Percentiles rank a stretch among this genome's conserved stretches.
Conservation (phyloP, 768 basidiomycete genomes). For the Phanerochaete sordida region DNA sequence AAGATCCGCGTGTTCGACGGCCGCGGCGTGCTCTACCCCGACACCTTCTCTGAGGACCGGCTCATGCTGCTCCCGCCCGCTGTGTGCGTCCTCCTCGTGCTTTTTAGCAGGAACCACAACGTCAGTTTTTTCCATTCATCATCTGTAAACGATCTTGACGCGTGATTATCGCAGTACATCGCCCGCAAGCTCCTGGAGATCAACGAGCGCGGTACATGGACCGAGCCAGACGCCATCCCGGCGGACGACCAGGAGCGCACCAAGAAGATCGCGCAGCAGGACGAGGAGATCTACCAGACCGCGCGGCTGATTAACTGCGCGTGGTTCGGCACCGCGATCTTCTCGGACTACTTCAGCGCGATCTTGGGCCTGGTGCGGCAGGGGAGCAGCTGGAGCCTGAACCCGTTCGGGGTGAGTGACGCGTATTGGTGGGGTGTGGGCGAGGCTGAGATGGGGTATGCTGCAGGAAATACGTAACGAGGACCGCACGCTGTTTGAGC, state of each 20-base stretch:
- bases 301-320: slow-evolving; percentile 74
- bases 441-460: background rate
- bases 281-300: slow-evolving; percentile 75
- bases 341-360: slow-evolving; percentile 78
- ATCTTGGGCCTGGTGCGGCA: slow-evolving; percentile 77
- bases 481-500: slow-evolving; percentile 67
- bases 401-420: slow-evolving; percentile 60
- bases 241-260: slow-evolving; percentile 20
- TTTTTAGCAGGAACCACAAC: slow-evolving; percentile 91
- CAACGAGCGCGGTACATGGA: slow-evolving; percentile 69
- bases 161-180: slow-evolving; percentile 61
- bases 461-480: slow-evolving; percentile 59
- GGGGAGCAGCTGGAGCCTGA: slow-evolving; percentile 74
- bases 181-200: slow-evolving; percentile 74
- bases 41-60: slow-evolving; percentile 77
- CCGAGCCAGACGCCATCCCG: slow-evolving; percentile 48
- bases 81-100: slow-evolving; percentile 67
- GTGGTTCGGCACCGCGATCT: slow-evolving; percentile 78
- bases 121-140: slow-evolving; percentile 36
- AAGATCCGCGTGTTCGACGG: slow-evolving; percentile 57
- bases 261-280: slow-evolving; percentile 30
- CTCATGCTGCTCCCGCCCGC: slow-evolving; percentile 78
- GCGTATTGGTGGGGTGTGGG: background rate
- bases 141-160: background rate
- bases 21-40: slow-evolving; percentile 61